Evolutionary conservation across 441 rosid species (phyloP), one percentile per base, ranked within the genome.

Genomic region (Hura crepitans): DNA sequence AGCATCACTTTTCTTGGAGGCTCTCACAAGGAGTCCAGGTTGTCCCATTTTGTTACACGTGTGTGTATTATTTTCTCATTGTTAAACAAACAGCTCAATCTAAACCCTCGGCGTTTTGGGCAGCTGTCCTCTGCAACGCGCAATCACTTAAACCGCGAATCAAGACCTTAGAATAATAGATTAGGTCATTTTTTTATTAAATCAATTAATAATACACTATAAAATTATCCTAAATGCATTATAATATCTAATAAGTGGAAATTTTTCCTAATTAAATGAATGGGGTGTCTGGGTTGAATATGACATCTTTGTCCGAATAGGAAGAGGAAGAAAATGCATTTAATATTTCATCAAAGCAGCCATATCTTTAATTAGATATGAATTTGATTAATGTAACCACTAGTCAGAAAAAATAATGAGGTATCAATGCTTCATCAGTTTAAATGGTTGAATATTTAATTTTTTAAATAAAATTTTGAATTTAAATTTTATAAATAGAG

Each of bases 11-110:
- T 51, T 22, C 0, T 3, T 39, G 17, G 0, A 1, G 10, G 51
- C 27, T 30, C 20, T 27, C 69, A 14, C 56, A 9, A 18, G 55
- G 46, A 1, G 15, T 62, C 69, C 74, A 71, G 69, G 69, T 45
- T 71, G 74, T 71, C 74, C 74, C 74, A 39, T 53, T 71, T 53
- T 11, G 23, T 39, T 53, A 71, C 74, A 64, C 75, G 75, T 72
- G 75, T 72, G 62, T 8, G 25, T 20, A 22, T 65, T 3, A 45
- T 69, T 47, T 35, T 15, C 14, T 6, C 2, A 51, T 2, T 10
- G 46, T 2, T 6, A 33, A 33, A 33, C 37, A 33, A 18, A 27
- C 60, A 70, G 33, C 46, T 28, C 14, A 46, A 9, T 28, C 1
- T 20, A 30, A n/a, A 8, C 51, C 70, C 18, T 18, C 30, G 11